These are phyloP conservation scores for Pelargonium myrrhifolium DNA, from an alignment of 441 rosid genomes.

Conservation along the genomic window DNA sequence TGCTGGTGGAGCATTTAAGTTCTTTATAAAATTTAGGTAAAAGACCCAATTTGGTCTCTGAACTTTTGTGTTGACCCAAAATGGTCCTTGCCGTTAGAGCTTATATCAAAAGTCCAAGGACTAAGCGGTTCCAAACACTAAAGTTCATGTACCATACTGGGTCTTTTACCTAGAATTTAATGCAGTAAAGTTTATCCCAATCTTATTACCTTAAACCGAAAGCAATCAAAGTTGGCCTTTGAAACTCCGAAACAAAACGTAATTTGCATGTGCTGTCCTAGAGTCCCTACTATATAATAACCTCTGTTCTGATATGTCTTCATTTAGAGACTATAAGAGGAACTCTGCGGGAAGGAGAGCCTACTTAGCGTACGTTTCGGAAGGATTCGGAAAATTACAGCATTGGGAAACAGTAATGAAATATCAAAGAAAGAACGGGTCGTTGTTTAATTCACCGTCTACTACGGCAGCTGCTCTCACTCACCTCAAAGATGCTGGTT, in stretches of 20 bases:
- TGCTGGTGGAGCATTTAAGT: too few species aligned
- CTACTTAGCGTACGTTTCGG: background rate
- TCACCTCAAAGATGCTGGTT: slow-evolving; percentile 5
- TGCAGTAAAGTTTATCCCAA: too few species aligned
- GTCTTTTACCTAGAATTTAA: too few species aligned
- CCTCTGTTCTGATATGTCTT: background rate
- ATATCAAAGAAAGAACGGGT: slow-evolving; percentile 11
- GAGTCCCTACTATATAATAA: background rate
- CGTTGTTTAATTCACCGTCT: slow-evolving; percentile 7
- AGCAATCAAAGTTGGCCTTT: too few species aligned
- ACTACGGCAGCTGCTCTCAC: slow-evolving; percentile 14
- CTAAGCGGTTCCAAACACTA: too few species aligned
- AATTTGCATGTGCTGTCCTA: background rate
- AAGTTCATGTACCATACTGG: too few species aligned
- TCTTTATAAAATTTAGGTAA: too few species aligned
- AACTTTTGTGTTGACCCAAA: too few species aligned
- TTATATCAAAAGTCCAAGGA: too few species aligned
- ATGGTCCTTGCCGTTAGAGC: too few species aligned
- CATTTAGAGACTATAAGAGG: background rate
- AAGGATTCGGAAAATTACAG: slow-evolving; percentile 3
- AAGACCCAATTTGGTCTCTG: too few species aligned
- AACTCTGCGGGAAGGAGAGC: background rate
- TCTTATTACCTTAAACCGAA: too few species aligned
- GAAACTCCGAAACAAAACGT: background rate
- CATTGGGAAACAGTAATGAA: slow-evolving; percentile 12